Conservation (phyloP, 495 filamentous ascomycete genomes). For the Pseudoneurospora amorphoporcata region DNA sequence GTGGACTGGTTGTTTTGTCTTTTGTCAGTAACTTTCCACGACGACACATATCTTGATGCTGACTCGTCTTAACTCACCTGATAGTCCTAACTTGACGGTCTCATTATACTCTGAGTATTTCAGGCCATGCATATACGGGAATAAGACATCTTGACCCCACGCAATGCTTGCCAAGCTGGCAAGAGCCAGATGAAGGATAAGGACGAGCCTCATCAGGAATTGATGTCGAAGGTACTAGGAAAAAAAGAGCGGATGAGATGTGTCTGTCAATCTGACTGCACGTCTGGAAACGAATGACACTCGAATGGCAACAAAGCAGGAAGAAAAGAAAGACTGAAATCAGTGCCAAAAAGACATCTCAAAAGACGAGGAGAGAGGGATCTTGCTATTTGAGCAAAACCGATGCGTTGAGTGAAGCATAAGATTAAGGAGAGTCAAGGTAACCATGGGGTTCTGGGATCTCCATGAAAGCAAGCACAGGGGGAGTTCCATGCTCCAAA, state of each 20-base stretch:
- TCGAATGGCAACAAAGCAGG: neutral
- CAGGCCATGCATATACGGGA: slow-evolving; percentile 12
- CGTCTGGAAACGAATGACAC: slow-evolving; percentile 5
- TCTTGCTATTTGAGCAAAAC: slow-evolving; percentile 9
- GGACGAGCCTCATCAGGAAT: slow-evolving; percentile 9
- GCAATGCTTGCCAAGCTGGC: slow-evolving; percentile 8
- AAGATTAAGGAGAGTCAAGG: slow-evolving; percentile 18
- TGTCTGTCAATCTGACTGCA: neutral
- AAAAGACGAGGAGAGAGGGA: neutral
- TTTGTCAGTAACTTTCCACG: slow-evolving; percentile 4
- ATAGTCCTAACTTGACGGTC: slow-evolving; percentile 6
- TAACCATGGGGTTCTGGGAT: slow-evolving; percentile 6
- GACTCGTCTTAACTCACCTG: slow-evolving; percentile 6
- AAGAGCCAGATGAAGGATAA: slow-evolving; percentile 9
- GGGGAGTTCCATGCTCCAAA: neutral
- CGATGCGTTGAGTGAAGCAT: neutral
- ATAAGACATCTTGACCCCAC: slow-evolving; percentile 9
- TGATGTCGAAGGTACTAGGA: neutral
- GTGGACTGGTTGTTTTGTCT: slow-evolving; percentile 13
- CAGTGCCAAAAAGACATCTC: neutral
- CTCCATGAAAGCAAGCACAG: neutral
- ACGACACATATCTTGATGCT: neutral
- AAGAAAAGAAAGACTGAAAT: slow-evolving; percentile 1
- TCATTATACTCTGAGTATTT: slow-evolving; percentile 13
- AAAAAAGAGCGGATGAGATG: neutral